Evolutionary conservation across 345 rosid species (phyloP), one percentile per base, ranked within the genome.

Genomic region (Clarkia xantiana): DNA sequence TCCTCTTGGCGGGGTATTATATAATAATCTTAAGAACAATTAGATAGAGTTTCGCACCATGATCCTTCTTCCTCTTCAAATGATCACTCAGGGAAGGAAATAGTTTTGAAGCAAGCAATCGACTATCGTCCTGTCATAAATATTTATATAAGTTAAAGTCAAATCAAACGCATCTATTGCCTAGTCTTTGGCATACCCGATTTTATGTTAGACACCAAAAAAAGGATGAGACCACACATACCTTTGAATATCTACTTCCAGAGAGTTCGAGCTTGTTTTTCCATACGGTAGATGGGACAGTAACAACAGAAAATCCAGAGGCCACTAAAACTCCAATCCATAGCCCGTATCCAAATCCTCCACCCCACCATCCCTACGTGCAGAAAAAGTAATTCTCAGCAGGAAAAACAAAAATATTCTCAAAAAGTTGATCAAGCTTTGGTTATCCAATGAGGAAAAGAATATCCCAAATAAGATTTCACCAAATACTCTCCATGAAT

Each of bases 241-340:
- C 95, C 95, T 83, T 90, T 25, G 81, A 36, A 39, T 5, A 51
- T 47, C 59, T 61, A 45, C 70, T 63, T 56, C 94, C 79, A 23
- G 73, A 40, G 44, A 86, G 81, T 56, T 76, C 64, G 59, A 76
- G 70, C 63, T 67, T 73, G 40, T 70, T 86, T 74, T 83, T 90
- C 97, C 97, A 90, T 11, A 60, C 23, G 0, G 49, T 14, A 64
- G 97, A 75, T 58, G 97, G 58, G 18, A 90, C 76, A 12, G 95
- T 94, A 66, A 86, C 75, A 14, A 90, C 95, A 14, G 91, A 74
- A 64, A 81, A 80, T 2, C 97, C 91, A 0, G 94, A 86, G 18
- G 95, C 86, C 68, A 86, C 88, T 22, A 90, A 76, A 62, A 73
- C 61, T 54, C 97, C 95, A 40, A 90, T 76, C 95, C 95, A 90